Percentiles rank a stretch among this genome's conserved stretches.
phyloP scores from a whole-genome alignment of 2,329 filamentous ascomycete genomes.

The Colletotrichum cuscutae region DNA sequence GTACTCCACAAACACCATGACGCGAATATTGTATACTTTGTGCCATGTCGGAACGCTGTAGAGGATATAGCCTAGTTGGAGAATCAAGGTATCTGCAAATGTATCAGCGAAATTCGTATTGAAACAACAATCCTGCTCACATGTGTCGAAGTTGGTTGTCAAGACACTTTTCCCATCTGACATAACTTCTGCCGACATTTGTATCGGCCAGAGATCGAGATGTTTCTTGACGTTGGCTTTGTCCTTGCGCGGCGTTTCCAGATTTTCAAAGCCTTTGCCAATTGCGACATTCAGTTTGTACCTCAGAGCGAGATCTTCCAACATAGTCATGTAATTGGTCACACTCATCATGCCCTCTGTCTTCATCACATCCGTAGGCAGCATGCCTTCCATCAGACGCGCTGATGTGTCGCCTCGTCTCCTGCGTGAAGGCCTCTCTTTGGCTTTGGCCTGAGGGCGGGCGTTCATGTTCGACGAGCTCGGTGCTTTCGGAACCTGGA shows the following conservation, averaged over 20 bases:
- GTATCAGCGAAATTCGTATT: neutral
- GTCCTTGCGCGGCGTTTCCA: constrained; percentile 76
- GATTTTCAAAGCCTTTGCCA: constrained; percentile 80
- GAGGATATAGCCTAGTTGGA: constrained; percentile 87
- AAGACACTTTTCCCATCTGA: constrained; percentile 74
- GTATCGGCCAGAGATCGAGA: constrained; percentile 91
- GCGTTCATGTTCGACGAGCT: constrained; percentile 48
- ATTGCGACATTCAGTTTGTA: constrained; percentile 87
- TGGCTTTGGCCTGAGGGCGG: constrained; percentile 42
- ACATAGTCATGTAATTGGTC: constrained; percentile 81
- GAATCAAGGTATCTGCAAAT: constrained; percentile 74
- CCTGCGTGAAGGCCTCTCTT: constrained; percentile 45
- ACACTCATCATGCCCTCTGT: constrained; percentile 76
- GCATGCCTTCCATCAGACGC: constrained; percentile 63
- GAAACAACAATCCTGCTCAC: constrained; percentile 55
- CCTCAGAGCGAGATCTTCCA: constrained; percentile 83
- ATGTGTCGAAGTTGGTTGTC: constrained; percentile 92
- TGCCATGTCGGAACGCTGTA: constrained; percentile 86
- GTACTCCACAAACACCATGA: constrained; percentile 90
- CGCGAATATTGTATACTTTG: constrained; percentile 75
- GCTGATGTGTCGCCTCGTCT: constrained; percentile 65
- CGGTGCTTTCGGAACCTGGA: constrained; percentile 65
- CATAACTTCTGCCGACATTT: constrained; percentile 88
- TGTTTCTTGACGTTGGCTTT: constrained; percentile 75
- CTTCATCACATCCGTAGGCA: constrained; percentile 77